Evolutionary conservation across 2,329 filamentous ascomycete species (phyloP).

Genomic region (Huntiella abstrusa): DNA sequence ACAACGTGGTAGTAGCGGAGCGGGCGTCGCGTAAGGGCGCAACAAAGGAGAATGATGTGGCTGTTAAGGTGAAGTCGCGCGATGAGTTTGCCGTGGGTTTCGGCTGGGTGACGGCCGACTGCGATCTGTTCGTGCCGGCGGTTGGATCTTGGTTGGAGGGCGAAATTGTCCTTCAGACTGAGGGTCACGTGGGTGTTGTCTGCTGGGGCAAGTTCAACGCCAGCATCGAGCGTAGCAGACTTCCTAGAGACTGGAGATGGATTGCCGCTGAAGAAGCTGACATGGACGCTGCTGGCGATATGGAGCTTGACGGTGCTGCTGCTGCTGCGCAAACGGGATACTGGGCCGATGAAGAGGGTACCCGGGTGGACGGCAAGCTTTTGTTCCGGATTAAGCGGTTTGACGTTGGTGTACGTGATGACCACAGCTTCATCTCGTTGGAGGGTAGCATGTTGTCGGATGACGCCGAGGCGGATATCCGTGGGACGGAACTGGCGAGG

Average conservation of each 20-base stretch:
- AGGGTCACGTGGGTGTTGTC: constrained; percentile 73
- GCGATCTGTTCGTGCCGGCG: constrained; percentile 63
- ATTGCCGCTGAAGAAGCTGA: constrained; percentile 35
- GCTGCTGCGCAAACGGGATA: constrained; percentile 28
- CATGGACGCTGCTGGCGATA: constrained; percentile 21
- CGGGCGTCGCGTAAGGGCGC: constrained; percentile 30
- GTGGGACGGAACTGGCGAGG: constrained; percentile 21
- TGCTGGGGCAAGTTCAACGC: constrained; percentile 89
- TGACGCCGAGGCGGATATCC: constrained; percentile 42
- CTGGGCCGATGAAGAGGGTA: constrained; percentile 55
- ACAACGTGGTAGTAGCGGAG: constrained; percentile 47
- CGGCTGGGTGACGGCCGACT: constrained; percentile 74
- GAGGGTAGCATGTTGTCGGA: constrained; percentile 69
- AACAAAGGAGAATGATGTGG: constrained; percentile 28
- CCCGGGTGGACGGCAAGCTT: constrained; percentile 50
- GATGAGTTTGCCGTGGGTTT: constrained; percentile 78
- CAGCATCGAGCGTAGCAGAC: constrained; percentile 55
- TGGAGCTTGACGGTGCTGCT: constrained; percentile 28
- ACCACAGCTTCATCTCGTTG: constrained; percentile 66
- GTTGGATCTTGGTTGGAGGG: constrained; percentile 61
- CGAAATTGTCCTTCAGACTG: constrained; percentile 67
- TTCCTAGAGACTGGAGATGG: constrained; percentile 71
- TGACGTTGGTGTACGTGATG: constrained; percentile 56
- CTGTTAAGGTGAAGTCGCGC: constrained; percentile 30
- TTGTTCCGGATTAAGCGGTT: constrained; percentile 70